Base-by-base conservation (phyloP, 176 grass and related monocot species). In the Pontederia crassipes region DNA sequence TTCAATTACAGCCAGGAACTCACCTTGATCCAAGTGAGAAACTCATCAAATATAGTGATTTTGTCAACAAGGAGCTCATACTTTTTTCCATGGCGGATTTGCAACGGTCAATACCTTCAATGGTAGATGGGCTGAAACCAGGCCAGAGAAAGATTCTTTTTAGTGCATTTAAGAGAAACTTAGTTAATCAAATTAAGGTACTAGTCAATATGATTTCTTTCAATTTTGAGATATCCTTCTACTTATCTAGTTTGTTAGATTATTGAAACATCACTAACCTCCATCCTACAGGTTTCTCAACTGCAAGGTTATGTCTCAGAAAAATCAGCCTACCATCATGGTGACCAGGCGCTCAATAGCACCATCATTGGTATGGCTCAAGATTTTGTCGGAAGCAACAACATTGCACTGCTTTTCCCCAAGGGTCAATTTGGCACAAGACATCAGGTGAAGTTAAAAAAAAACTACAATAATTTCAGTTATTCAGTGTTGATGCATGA, bases 351-450 rank as follows among this genome's bases (percentile, higher is more conserved):
- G 73, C 69, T 97, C 40, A 79, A 79, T 29, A 74, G 84, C 40
- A 97, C 93, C 10, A 91, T 91, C 28, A 12, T 91, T 74, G 87
- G 84, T 63, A 97, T 97, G 93, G 93, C 93, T 52, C 93, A 97
- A 82, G 69, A 76, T 61, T 97, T 92, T 72, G 93, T 92, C 28
- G 87, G 93, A 28, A 88, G 81, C 76, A 97, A 97, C 74, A 92
- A 97, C 17, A 81, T 97, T 20, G 85, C 82, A 49, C 81, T 97
- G 7, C 57, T 97, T 61, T 61, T 52, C 24, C 87, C 87, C 50
- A 52, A 57, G 54, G 92, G 92, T 11, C 92, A 97, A 66, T 97
- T 97, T 12, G 92, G 87, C 8, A 97, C 87, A 55, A 78, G 92
- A 62, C 49, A 73, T 52, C 71, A 76, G 76, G 71, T 82, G 72